phyloP scores from a whole-genome alignment of 495 filamentous ascomycete species.

The Rhizodiscina lignyota region DNA sequence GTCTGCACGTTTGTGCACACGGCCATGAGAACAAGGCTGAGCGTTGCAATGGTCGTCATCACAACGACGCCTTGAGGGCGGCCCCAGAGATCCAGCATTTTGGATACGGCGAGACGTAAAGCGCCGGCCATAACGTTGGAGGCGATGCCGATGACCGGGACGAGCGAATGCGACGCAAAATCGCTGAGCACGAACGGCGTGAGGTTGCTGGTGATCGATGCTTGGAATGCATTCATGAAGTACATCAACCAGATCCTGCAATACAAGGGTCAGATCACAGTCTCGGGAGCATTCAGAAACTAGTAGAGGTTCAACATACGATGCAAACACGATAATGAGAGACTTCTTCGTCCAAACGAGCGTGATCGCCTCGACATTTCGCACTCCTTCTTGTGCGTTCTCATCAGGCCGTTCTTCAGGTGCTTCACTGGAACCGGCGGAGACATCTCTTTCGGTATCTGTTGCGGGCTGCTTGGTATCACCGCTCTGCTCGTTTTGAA shows the following conservation, averaged over 20 bases:
- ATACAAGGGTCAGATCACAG: neutral
- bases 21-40: constrained; percentile 33
- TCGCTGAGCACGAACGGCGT: constrained; percentile 16
- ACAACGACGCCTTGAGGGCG: constrained; percentile 33
- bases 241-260: constrained; percentile 31
- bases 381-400: constrained; percentile 23
- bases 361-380: constrained; percentile 29
- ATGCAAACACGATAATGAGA: constrained; percentile 28
- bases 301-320: constrained; percentile 12
- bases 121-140: constrained; percentile 43
- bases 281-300: neutral
- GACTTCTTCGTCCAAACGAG: constrained; percentile 29
- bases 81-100: constrained; percentile 50
- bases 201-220: constrained; percentile 24
- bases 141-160: constrained; percentile 20
- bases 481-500: no score
- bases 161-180: constrained; percentile 16
- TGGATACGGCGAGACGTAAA: constrained; percentile 42
- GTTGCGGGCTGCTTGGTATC: no score
- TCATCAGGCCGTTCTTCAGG: constrained; percentile 1
- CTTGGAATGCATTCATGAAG: constrained; percentile 32
- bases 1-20: constrained; percentile 26
- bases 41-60: constrained; percentile 19
- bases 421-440: neutral
- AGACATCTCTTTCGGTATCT: no score